Percentiles rank a stretch among this genome's conserved stretches.
phyloP scores from a whole-genome alignment of 139 green algal species.

The Micractinium conductrix region DNA sequence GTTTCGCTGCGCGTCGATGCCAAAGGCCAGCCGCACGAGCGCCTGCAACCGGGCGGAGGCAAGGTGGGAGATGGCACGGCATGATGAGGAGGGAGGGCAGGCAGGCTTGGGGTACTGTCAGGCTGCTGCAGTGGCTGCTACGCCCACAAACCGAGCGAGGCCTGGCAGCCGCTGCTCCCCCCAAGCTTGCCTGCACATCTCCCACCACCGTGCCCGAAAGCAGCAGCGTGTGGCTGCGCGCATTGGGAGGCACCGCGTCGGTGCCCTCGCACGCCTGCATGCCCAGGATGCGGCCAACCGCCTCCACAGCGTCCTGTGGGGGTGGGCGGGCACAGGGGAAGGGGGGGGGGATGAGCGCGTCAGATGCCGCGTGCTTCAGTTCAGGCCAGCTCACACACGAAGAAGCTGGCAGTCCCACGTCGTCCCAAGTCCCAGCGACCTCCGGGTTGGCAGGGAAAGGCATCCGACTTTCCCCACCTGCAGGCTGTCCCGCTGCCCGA shows the following conservation, averaged over 20 bases:
- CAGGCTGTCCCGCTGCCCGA: conserved; percentile 84
- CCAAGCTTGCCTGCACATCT: conserved; percentile 43
- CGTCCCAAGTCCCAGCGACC: no score
- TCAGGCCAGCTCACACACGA: no score
- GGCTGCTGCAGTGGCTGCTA: no score
- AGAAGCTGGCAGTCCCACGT: no score
- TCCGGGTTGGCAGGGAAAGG: no score
- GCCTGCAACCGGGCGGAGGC: conserved; percentile 39
- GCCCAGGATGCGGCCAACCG: conserved; percentile 88
- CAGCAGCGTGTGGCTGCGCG: conserved; percentile 89
- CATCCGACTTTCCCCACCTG: conserved; percentile 29
- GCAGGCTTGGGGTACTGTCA: no score
- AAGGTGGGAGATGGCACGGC: neutral
- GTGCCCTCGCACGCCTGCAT: conserved; percentile 95
- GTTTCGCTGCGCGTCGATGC: conserved; percentile 84
- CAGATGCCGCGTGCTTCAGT: no score
- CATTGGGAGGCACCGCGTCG: conserved; percentile 94
- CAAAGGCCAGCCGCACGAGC: conserved; percentile 91
- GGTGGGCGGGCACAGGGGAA: neutral
- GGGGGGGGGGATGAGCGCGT: no score
- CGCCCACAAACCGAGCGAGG: no score
- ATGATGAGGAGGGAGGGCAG: neutral
- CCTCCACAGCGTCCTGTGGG: conserved; percentile 89
- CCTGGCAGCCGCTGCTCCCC: neutral
- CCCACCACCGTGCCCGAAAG: conserved; percentile 87